A percentile compares a stretch with the other conserved stretches of the same genome.
phyloP scores from a whole-genome alignment of 495 filamentous ascomycete genomes.

The Cryomyces minteri region DNA sequence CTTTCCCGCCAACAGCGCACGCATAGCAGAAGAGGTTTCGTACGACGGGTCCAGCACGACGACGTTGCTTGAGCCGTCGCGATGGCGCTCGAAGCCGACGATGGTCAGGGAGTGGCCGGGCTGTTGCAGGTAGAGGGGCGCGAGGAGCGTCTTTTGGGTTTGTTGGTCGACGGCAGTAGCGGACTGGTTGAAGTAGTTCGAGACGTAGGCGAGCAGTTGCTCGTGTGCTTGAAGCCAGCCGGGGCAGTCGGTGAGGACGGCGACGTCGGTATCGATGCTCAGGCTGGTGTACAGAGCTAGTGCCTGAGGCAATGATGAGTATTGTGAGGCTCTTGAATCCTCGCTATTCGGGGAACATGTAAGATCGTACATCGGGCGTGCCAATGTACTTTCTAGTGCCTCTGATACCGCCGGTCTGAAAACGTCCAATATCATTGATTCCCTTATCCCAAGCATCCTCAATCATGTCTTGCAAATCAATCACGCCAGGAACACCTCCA shows the following conservation, averaged over 20 bases:
- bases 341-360: constrained; percentile 4
- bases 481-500: constrained; percentile 51
- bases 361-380: constrained; percentile 58
- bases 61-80: constrained; percentile 47
- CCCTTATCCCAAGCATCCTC: constrained; percentile 81
- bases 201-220: constrained; percentile 44
- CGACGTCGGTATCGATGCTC: constrained; percentile 19
- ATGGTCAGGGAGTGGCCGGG: constrained; percentile 85
- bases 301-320: neutral
- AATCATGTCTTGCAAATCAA: constrained; percentile 75
- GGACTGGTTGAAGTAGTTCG: constrained; percentile 46
- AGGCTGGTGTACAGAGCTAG: neutral
- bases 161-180: constrained; percentile 18
- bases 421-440: constrained; percentile 51
- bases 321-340: neutral
- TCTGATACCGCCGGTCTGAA: constrained; percentile 73
- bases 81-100: constrained; percentile 58
- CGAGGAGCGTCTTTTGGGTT: constrained; percentile 45
- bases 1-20: constrained; percentile 13
- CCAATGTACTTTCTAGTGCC: constrained; percentile 93
- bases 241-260: constrained; percentile 22
- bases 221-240: constrained; percentile 29
- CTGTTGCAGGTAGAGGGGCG: constrained; percentile 87
- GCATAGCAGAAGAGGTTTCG: constrained; percentile 43
- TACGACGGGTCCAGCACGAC: constrained; percentile 86